Base-by-base conservation (phyloP, 1,284 basidiomycete species). In the Sanghuangporus baumii region DNA sequence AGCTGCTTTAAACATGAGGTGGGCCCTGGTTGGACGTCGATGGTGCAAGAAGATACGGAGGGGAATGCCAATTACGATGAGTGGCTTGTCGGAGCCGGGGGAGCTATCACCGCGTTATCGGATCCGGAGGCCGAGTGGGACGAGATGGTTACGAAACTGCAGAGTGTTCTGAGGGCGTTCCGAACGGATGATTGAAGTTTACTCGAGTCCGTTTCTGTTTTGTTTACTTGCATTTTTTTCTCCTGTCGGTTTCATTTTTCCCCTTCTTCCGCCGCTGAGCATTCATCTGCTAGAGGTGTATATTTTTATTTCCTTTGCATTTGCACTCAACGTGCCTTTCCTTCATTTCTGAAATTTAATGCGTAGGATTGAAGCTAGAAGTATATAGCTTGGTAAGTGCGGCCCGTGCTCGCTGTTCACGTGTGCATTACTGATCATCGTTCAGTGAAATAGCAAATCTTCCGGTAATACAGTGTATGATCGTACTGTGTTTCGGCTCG, bases 101-200 rank as follows among this genome's bases (percentile, higher is more conserved):
- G 96, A 37, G 96, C 96, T 2, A 96, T 99, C 68, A 98, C 96
- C 6, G 94, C 93, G 46, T 81, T 98, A 14, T 98, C 96, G 2
- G 87, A 95, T 65, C 81, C 89, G 4, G 82, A 87, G 37, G 86
- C 83, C 8, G 96, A 98, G 73, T 98, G 96, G 96, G 91, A 94
- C 9, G 96, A 99, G 74, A 96, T 98, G 81, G 71, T 88, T 18
- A 81, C 88, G 18, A 98, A 98, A 73, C 82, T 95, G 38, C 81
- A 86, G 67, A 88, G 87, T 67, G 87, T 88, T 48, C 73, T 90
- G 55, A 76, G 80, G 56, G 81, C 83, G n/a, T 91, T 91, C 68
- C 61, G 67, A 6, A 18, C n/a, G 16, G 58, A 57, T 34, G 55
- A 64, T 14, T 47, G 51, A 50, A 47, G 31, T n/a, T 23, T 59